These are phyloP conservation scores for Curvularia lunata DNA, from an alignment of 2,329 filamentous ascomycete species.

Conservation along the genomic window DNA sequence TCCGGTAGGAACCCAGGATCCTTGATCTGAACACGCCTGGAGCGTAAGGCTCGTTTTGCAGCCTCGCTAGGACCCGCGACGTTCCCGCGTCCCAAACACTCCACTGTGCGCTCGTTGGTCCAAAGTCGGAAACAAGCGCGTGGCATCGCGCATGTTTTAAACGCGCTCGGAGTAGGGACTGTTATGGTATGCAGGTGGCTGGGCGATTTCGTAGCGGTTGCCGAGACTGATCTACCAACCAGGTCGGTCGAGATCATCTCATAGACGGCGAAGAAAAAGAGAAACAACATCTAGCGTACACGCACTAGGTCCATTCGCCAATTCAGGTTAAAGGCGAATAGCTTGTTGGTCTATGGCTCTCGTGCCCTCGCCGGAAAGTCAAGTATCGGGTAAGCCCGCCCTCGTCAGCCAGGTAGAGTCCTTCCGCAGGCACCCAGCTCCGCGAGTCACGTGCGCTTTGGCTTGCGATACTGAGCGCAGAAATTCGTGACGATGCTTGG, in stretches of 20 bases:
- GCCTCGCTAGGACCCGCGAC: conserved; percentile 1
- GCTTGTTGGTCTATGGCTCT: conserved; percentile 27
- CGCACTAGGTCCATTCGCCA: neutral
- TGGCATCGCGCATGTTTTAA: conserved; percentile 4
- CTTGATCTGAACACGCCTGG: neutral
- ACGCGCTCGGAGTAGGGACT: neutral
- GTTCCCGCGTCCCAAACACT: conserved; percentile 4
- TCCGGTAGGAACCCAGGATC: neutral
- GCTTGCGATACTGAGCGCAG: conserved; percentile 23
- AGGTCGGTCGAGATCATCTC: neutral
- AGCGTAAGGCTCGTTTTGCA: neutral
- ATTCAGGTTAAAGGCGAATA: conserved; percentile 30
- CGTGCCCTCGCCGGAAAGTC: conserved; percentile 20
- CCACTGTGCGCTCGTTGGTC: conserved; percentile 18
- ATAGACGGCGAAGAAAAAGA: neutral
- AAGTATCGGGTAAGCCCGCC: conserved; percentile 27
- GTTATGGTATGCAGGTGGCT: neutral
- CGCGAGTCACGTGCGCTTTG: conserved; percentile 25
- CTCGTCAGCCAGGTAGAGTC: conserved; percentile 31
- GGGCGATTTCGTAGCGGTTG: neutral
- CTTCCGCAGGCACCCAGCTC: conserved; percentile 36
- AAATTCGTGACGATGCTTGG: conserved; percentile 16
- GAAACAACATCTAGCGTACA: neutral
- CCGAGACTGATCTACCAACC: neutral
- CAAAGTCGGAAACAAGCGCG: conserved; percentile 20